These are phyloP conservation scores for Funneliformis mosseae DNA, from an alignment of 192 early-diverging fungal genomes.

Conservation along the genomic window DNA sequence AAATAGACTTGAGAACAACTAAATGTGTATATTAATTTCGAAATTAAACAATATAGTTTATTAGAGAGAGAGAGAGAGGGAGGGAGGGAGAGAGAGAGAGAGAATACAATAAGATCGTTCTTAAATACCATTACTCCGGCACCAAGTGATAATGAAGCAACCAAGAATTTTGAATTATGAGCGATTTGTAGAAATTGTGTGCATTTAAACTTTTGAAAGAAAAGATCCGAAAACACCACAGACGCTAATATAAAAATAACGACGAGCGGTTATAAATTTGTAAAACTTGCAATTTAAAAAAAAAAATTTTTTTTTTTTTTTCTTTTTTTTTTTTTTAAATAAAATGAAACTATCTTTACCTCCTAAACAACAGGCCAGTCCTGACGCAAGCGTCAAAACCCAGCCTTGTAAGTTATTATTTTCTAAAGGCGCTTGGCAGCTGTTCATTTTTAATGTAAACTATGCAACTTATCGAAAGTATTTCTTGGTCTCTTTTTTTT, in stretches of 20 bases:
- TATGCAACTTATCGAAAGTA: no score
- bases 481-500: not conserved
- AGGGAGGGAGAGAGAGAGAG: no score
- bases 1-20: conserved; percentile 19
- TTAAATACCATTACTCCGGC: conserved; percentile 47
- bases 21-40: not conserved
- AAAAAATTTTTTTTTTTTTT: no score
- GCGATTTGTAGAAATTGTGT: conserved; percentile 37
- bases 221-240: conserved; percentile 43
- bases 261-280: not conserved
- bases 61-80: no score
- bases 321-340: no score
- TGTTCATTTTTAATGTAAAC: not conserved
- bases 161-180: conserved; percentile 45
- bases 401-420: conserved; percentile 40
- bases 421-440: not conserved
- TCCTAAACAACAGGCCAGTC: conserved; percentile 48
- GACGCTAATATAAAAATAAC: conserved; percentile 30
- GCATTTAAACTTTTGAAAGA: conserved; percentile 37
- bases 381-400: conserved; percentile 44
- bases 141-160: conserved; percentile 45
- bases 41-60: no score
- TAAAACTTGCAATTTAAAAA: no score
- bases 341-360: no score
- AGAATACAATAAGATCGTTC: not conserved